Base-by-base conservation (phyloP, 1,139 yeast species). In the Hyphopichia burtonii region DNA sequence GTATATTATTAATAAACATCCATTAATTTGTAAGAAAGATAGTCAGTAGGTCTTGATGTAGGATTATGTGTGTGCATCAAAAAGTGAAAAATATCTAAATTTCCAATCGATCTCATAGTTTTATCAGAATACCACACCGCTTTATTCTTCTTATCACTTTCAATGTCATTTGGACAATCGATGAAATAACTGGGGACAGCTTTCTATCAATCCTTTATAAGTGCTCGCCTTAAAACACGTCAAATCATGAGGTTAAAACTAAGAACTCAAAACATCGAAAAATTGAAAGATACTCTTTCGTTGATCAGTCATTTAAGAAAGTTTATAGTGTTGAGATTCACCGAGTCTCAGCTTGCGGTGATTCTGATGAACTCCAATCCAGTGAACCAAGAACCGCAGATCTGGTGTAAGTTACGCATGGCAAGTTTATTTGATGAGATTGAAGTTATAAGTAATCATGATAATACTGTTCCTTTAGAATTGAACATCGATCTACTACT, bases 321-420 rank as follows among this genome's bases (percentile, higher is more conserved):
- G 50, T 56, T 51, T 47, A 62, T 67, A n/a, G 52, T 66, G 4
- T 48, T 80, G 11, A 59, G 78, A 38, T 81, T 82, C 59, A 70
- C 80, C 1, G 74, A 72, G 3, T 53, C 63, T 1, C 68, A 67
- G 42, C 59, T 82, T 28, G 56, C 63, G 37, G 68, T 80, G n/a
- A 74, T 80, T 12, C 80, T 80, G 57, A 68, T 62, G n/a, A 59
- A 65, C 45, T 61, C 55, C 17, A 56, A 57, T 3, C 66, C 78
- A 3, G 48, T 71, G 23, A 64, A 66, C 31, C 66, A 59, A 41
- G 84, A 80, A 45, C 86, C 87, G 2, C 84, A 79, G 47, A 76
- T 79, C 2, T 81, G 85, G 84, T 76, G 83, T 50, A 79, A 76
- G 47, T 53, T 82, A 15, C 65, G 69, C 17, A 68, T 65, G 57